Evolutionary conservation across 2,329 filamentous ascomycete species (phyloP).

Genomic region (Epichloe coenophiala): DNA sequence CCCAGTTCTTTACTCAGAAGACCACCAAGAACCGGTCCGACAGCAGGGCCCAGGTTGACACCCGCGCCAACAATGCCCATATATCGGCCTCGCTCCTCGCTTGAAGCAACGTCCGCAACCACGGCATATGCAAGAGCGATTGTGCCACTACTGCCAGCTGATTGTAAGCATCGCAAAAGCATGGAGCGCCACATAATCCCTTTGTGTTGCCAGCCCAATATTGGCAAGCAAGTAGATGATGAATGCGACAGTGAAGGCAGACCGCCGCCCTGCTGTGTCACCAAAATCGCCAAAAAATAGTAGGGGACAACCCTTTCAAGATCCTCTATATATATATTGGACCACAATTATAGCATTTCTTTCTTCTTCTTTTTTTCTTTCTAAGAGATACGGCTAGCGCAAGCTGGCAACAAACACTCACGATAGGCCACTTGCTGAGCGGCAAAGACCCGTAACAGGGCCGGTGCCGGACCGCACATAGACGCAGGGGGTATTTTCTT

Average conservation of each 20-base stretch:
- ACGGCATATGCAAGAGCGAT: slow-evolving; percentile 60
- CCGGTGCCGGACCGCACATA: too few relatives aligned
- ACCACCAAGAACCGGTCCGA: slow-evolving; percentile 51
- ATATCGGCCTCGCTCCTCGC: slow-evolving; percentile 57
- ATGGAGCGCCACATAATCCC: slow-evolving; percentile 42
- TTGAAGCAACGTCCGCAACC: slow-evolving; percentile 57
- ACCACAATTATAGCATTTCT: too few relatives aligned
- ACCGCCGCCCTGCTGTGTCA: slow-evolving; percentile 46
- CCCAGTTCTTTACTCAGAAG: slow-evolving; percentile 48
- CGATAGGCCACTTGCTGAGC: too few relatives aligned
- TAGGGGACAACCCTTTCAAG: slow-evolving; percentile 44
- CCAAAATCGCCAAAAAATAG: slow-evolving; percentile 47
- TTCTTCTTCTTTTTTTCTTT: too few relatives aligned
- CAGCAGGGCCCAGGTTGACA: slow-evolving; percentile 39
- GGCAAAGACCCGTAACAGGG: too few relatives aligned
- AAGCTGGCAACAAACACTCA: too few relatives aligned
- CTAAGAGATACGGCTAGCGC: too few relatives aligned
- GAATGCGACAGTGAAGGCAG: slow-evolving; percentile 45
- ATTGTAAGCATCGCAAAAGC: slow-evolving; percentile 48
- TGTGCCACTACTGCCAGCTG: slow-evolving; percentile 51
- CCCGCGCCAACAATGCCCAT: slow-evolving; percentile 53
- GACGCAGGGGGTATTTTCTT: too few relatives aligned
- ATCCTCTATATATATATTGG: slow-evolving; percentile 40
- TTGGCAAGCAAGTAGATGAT: slow-evolving; percentile 44
- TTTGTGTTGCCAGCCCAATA: slow-evolving; percentile 44